Base-by-base conservation (phyloP, 2,329 filamentous ascomycete genomes). In the Spiromastix sp. region DNA sequence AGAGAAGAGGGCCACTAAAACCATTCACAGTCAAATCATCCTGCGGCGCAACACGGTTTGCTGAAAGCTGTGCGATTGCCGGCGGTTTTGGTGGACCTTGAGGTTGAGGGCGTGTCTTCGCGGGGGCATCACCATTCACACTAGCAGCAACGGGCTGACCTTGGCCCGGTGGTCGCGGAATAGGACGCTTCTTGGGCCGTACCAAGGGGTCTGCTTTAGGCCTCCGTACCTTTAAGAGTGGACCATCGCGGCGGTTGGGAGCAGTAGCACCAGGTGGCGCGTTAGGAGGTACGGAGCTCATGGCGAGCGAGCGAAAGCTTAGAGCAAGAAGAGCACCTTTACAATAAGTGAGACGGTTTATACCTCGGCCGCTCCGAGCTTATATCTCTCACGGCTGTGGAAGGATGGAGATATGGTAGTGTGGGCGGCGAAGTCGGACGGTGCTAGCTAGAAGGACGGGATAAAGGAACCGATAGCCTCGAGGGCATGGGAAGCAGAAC, bases 191-290 rank as follows among this genome's bases (percentile, higher is more conserved):
- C 50, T 79, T 76, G 29, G 74, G 70, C 34, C 77, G 67, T 34
- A 80, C 74, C 13, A 84, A 62, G 19, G 81, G 80, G 48, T 84
- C 77, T 37, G 66, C 64, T 39, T 67, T 68, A 8, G 65, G 65
- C 39, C 68, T 70, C 37, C 70, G 64, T 24, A 64, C 57, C 37
- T 57, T 61, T 46, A 62, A 52, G 8, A 52, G 60, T 39, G 52
- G 61, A 42, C 63, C 67, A 37, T 66, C 64, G 15, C 59, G 51
- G n/a, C 66, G 63, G 4, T 63, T 66, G 32, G 41, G 37, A 27
- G 66, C 66, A 27, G 59, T 64, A 36, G 59, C 63, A 41, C 61
- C 61, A 44, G 64, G 63, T 3, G 67, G 63, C 36, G 61, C 57
- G 39, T 64, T 67, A 10, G 55, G 54, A 25, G 60, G 56, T 4